Evolutionary conservation across 2,329 filamentous ascomycete genomes (phyloP).

Genomic region (Stachybotrys elegans): DNA sequence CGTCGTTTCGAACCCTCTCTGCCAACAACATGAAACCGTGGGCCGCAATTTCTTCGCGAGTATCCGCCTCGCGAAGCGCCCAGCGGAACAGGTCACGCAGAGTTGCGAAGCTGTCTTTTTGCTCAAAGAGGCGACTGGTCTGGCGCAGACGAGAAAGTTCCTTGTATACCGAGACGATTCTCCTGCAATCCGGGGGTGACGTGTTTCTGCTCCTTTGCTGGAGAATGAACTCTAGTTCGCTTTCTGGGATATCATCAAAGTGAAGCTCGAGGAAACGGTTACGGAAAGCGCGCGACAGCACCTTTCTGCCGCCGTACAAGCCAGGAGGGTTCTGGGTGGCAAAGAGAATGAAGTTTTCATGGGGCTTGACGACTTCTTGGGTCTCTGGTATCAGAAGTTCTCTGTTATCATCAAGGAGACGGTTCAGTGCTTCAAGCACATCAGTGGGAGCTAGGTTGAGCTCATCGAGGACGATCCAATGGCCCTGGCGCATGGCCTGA

Average conservation of each 20-base stretch:
- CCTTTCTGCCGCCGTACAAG: slow-evolving; percentile 90
- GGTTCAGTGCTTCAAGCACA: slow-evolving; percentile 92
- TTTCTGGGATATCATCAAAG: slow-evolving; percentile 95
- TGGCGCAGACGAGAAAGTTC: slow-evolving; percentile 87
- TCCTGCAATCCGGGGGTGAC: slow-evolving; percentile 82
- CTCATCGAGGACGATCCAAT: slow-evolving; percentile 98
- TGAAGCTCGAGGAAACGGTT: slow-evolving; percentile 97
- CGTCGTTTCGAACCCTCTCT: slow-evolving; percentile 86
- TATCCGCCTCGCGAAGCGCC: slow-evolving; percentile 81
- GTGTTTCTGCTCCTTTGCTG: slow-evolving; percentile 81
- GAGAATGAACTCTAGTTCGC: slow-evolving; percentile 87
- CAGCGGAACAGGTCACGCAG: slow-evolving; percentile 93
- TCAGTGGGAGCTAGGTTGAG: slow-evolving; percentile 95
- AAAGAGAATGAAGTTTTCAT: slow-evolving; percentile 95
- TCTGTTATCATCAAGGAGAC: slow-evolving; percentile 90
- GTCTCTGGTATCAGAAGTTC: slow-evolving; percentile 96
- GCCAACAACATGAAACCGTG: slow-evolving; percentile 97
- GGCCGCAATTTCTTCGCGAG: slow-evolving; percentile 78
- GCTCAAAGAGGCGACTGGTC: slow-evolving; percentile 87
- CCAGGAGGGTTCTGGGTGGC: slow-evolving; percentile 96
- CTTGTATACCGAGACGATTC: slow-evolving; percentile 91
- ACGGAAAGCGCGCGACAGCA: slow-evolving; percentile 87
- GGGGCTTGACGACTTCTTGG: slow-evolving; percentile 86
- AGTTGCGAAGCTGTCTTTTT: slow-evolving; percentile 96
- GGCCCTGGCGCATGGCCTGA: slow-evolving; percentile 83